A percentile compares a stretch with the other conserved stretches of the same genome.
Conservation (phyloP, 345 rosid species). For the Dovyalis caffra region DNA sequence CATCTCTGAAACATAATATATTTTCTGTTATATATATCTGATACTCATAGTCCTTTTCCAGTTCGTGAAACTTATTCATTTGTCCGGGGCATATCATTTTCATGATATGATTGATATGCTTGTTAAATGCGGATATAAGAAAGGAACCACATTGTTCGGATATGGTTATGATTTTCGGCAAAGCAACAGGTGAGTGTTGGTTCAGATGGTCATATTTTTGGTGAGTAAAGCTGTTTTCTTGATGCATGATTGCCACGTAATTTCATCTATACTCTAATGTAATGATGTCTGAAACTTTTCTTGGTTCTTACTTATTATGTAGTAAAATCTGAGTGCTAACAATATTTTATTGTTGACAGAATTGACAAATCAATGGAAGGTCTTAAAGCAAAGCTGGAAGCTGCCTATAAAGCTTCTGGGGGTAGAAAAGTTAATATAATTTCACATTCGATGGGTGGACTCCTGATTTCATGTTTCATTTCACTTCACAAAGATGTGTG, state of each 20-base stretch:
- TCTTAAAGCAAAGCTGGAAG: constrained; percentile 64
- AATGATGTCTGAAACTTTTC: not conserved
- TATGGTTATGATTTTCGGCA: constrained; percentile 92
- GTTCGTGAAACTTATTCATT: constrained; percentile 58
- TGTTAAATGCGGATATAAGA: constrained; percentile 65
- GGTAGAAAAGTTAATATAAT: constrained; percentile 68
- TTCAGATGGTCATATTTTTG: not conserved
- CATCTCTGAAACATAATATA: not conserved
- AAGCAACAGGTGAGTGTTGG: constrained; percentile 63
- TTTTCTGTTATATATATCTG: constrained; percentile 7
- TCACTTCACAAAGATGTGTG: constrained; percentile 67
- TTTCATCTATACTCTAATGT: not conserved
- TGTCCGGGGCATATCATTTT: constrained; percentile 75
- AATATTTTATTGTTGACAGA: constrained; percentile 40
- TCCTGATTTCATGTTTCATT: constrained; percentile 69
- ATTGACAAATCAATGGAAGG: constrained; percentile 58
- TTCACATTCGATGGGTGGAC: constrained; percentile 93
- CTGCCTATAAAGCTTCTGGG: constrained; percentile 70
- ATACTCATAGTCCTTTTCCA: constrained; percentile 29
- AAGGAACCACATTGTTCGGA: constrained; percentile 81
- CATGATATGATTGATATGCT: constrained; percentile 92
- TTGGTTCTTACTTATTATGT: not conserved
- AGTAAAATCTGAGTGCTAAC: not conserved
- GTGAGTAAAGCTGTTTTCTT: not conserved
- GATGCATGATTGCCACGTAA: not conserved